A percentile compares a stretch with the other conserved stretches of the same genome.
These are phyloP conservation scores for Penicillium hordei DNA, from an alignment of 2,329 filamentous ascomycete genomes.

Conservation along the genomic window DNA sequence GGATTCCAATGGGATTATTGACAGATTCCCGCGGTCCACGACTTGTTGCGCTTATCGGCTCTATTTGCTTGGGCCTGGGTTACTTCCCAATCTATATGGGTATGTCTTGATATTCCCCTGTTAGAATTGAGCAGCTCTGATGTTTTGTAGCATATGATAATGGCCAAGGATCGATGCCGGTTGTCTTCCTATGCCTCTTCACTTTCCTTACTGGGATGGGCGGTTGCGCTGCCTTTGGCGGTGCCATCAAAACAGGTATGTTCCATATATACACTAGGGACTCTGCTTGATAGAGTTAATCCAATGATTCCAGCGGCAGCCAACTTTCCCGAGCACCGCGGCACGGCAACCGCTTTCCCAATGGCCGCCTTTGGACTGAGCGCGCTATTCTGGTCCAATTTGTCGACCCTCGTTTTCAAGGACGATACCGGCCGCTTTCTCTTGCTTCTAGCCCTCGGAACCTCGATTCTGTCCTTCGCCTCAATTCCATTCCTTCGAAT, in stretches of 20 bases:
- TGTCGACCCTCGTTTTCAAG: slow-evolving; percentile 75
- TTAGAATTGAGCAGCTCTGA: neutral
- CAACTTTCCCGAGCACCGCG: slow-evolving; percentile 88
- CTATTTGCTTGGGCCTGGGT: slow-evolving; percentile 69
- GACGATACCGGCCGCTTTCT: slow-evolving; percentile 81
- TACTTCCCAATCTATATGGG: slow-evolving; percentile 79
- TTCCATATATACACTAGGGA: neutral
- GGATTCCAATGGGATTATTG: slow-evolving; percentile 84
- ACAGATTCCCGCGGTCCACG: slow-evolving; percentile 80
- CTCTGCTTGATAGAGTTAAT: slow-evolving; percentile 10
- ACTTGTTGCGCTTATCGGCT: slow-evolving; percentile 73
- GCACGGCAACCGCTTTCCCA: slow-evolving; percentile 91
- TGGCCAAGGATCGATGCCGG: slow-evolving; percentile 59
- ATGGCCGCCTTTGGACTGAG: slow-evolving; percentile 90
- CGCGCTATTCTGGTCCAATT: slow-evolving; percentile 89
- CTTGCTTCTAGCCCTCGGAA: slow-evolving; percentile 75
- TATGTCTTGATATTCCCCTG: slow-evolving; percentile 25
- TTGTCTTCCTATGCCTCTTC: slow-evolving; percentile 71
- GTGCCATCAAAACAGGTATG: slow-evolving; percentile 72
- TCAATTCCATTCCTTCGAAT: slow-evolving; percentile 85
- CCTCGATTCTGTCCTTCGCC: slow-evolving; percentile 69
- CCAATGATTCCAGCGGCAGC: slow-evolving; percentile 62
- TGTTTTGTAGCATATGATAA: slow-evolving; percentile 63
- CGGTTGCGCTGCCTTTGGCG: slow-evolving; percentile 86
- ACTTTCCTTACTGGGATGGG: slow-evolving; percentile 84